A percentile compares a stretch with the other conserved stretches of the same genome.
These are phyloP conservation scores for Tuber indicum DNA, from an alignment of 495 filamentous ascomycete genomes.

Conservation along the genomic window DNA sequence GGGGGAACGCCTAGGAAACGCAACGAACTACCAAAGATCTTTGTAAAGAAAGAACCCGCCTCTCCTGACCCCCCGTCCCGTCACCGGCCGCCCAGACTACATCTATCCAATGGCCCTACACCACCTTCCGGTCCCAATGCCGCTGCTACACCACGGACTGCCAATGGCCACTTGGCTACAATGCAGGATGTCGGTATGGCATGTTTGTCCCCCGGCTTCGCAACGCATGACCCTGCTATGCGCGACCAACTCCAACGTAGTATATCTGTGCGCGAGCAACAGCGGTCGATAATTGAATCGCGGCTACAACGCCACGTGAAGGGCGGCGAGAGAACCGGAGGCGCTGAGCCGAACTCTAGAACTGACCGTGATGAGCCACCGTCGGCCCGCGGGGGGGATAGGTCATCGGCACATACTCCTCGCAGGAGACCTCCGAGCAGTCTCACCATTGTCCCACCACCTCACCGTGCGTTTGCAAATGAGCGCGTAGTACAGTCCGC, in stretches of 20 bases:
- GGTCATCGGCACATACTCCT: conserved; percentile 45
- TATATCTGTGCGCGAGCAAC: conserved; percentile 86
- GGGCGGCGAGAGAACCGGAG: conserved; percentile 53
- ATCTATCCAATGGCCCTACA: conserved; percentile 69
- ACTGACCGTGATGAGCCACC: conserved; percentile 51
- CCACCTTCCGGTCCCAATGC: conserved; percentile 51
- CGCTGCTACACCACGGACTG: conserved; percentile 55
- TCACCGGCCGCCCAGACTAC: conserved; percentile 80
- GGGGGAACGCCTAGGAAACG: conserved; percentile 49
- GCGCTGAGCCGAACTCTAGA: conserved; percentile 49
- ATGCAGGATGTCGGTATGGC: conserved; percentile 93
- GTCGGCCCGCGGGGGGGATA: conserved; percentile 54
- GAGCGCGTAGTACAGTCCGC: conserved; percentile 96
- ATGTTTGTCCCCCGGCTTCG: conserved; percentile 90
- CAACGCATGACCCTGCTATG: conserved; percentile 93
- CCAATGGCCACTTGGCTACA: conserved; percentile 71
- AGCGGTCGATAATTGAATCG: conserved; percentile 88
- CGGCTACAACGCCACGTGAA: conserved; percentile 81
- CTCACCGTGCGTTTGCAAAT: conserved; percentile 90
- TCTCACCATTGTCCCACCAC: conserved; percentile 89
- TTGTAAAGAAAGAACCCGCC: conserved; percentile 93
- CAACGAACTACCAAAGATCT: conserved; percentile 62
- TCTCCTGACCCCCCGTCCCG: conserved; percentile 72
- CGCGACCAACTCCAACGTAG: conserved; percentile 90
- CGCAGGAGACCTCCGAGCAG: conserved; percentile 80